Evolutionary conservation across 768 basidiomycete genomes (phyloP).

Genomic region (Mycena rebaudengoi): DNA sequence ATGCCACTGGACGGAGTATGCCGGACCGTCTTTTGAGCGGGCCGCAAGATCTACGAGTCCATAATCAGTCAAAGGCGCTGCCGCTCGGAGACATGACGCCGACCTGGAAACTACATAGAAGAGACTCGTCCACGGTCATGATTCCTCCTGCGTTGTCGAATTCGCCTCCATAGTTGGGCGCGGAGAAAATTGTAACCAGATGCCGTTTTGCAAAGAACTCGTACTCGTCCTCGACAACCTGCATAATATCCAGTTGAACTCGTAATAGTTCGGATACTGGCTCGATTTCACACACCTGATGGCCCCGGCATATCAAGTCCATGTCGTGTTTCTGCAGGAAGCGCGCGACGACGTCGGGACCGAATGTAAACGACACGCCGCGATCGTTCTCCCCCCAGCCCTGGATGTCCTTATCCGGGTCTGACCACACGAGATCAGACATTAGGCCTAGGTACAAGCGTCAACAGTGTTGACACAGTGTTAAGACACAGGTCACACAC

Average conservation of each 20-base stretch:
- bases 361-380: slow-evolving; percentile 98
- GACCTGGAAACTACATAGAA: slow-evolving; percentile 99
- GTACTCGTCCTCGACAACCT: slow-evolving; percentile 99
- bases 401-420: slow-evolving; percentile 99
- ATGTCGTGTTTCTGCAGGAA: slow-evolving; percentile 99
- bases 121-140: slow-evolving; percentile 99
- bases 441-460: slow-evolving; percentile 70
- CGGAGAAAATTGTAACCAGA: slow-evolving; percentile 96
- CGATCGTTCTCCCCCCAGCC: slow-evolving; percentile 99
- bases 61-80: no score
- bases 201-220: slow-evolving; percentile 99
- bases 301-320: slow-evolving; percentile 98
- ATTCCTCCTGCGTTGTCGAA: slow-evolving; percentile 99
- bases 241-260: neutral
- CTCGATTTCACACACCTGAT: slow-evolving; percentile 72
- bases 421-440: slow-evolving; percentile 98
- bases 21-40: no score
- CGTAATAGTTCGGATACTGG: neutral
- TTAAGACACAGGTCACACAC: slow-evolving; percentile 50
- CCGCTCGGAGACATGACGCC: no score
- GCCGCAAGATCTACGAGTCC: no score
- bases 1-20: no score
- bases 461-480: slow-evolving; percentile 1
- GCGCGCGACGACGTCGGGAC: slow-evolving; percentile 96
- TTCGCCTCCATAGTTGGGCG: slow-evolving; percentile 95